A percentile compares a stretch with the other conserved stretches of the same genome.
These are phyloP conservation scores for Naganishia vaughanmartiniae DNA, from an alignment of 768 basidiomycete species.

Conservation along the genomic window DNA sequence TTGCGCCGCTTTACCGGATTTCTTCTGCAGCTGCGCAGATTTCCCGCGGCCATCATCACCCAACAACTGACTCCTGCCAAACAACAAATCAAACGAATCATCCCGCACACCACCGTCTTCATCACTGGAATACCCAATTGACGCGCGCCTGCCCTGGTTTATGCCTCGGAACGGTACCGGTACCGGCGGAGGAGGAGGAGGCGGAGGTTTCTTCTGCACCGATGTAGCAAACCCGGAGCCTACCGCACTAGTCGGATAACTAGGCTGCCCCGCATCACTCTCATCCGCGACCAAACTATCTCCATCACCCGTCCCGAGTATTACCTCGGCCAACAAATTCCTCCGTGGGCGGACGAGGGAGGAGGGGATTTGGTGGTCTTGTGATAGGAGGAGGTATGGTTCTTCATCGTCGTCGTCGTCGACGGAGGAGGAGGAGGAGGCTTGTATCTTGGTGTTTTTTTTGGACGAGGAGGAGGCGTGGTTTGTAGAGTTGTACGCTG, in stretches of 20 bases:
- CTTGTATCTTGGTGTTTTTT: neutral
- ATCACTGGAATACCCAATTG: constrained; percentile 12
- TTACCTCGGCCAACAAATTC: neutral
- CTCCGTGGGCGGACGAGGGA: neutral
- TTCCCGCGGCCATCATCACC: too few species aligned
- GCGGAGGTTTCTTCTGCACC: too few species aligned
- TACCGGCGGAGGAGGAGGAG: too few species aligned
- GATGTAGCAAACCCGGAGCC: too few species aligned
- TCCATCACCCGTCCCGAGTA: neutral
- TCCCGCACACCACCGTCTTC: constrained; percentile 2
- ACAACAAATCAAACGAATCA: constrained; percentile 13
- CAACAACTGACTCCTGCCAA: too few species aligned
- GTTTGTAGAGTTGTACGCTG: neutral
- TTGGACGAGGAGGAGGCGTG: neutral
- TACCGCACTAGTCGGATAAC: too few species aligned
- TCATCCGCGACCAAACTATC: neutral
- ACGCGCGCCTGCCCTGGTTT: neutral
- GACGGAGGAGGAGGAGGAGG: neutral
- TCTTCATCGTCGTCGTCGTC: neutral
- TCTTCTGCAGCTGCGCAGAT: neutral
- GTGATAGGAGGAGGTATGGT: neutral
- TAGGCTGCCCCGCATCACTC: too few species aligned
- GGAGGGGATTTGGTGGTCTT: neutral
- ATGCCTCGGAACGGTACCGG: too few species aligned
- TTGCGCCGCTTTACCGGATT: neutral